Percentiles rank a stretch among this genome's conserved stretches.
Evolutionary conservation across 768 basidiomycete genomes (phyloP).

Genomic region (Scleroderma citrinum): DNA sequence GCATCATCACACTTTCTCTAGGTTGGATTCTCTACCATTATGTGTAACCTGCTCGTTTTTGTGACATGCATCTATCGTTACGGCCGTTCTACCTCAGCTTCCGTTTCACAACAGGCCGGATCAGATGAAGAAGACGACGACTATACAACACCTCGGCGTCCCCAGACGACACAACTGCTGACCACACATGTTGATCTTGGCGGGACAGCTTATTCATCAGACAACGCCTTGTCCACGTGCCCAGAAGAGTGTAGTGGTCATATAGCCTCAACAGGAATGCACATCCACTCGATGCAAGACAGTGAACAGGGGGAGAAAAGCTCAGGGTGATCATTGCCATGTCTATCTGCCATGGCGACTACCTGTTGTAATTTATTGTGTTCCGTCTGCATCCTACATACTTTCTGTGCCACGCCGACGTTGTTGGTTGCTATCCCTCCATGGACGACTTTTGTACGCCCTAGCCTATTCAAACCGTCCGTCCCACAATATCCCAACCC

Average conservation of each 20-base stretch:
- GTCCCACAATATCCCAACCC: no score
- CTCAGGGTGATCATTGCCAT: neutral
- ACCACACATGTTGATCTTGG: conserved; percentile 10
- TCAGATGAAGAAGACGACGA: conserved; percentile 8
- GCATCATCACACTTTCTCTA: neutral
- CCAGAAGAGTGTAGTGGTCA: neutral
- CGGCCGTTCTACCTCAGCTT: neutral
- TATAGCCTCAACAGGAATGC: conserved; percentile 8
- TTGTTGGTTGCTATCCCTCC: no score
- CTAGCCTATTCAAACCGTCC: no score
- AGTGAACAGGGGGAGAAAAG: neutral
- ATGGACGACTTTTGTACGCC: no score
- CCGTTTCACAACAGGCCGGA: neutral
- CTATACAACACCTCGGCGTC: conserved; percentile 3
- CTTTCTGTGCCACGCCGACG: no score
- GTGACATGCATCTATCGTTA: conserved; percentile 13
- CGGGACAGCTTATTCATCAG: neutral
- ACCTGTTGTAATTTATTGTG: no score
- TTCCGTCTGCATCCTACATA: no score
- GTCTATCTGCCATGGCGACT: no score
- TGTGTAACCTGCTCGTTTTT: conserved; percentile 18
- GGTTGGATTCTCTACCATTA: conserved; percentile 13
- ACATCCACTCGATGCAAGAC: neutral
- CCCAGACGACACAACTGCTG: conserved; percentile 3
- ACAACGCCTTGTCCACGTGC: neutral